These are phyloP conservation scores for Melaleuca alternifolia DNA, from an alignment of 345 rosid genomes.

Conservation along the genomic window DNA sequence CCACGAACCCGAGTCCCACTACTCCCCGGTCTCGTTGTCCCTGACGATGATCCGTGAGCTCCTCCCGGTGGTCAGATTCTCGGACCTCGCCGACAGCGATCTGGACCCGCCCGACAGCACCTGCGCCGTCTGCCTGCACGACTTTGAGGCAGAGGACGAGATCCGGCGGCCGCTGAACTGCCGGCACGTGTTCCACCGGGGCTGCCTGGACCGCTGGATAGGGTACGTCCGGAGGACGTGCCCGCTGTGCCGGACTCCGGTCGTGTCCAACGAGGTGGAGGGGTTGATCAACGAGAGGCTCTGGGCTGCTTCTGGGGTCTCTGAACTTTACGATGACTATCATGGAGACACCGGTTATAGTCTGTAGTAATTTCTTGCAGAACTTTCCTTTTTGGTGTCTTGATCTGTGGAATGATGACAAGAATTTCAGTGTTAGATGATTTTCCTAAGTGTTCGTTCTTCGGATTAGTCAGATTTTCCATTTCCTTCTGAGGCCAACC, in stretches of 20 bases:
- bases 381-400: background rate
- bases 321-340: slow-evolving; percentile 8
- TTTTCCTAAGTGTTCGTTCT: background rate
- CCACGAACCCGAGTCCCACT: background rate
- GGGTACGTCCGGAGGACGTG: slow-evolving; percentile 71
- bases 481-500: background rate
- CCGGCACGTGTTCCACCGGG: slow-evolving; percentile 64
- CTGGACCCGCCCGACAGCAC: slow-evolving; percentile 30
- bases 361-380: background rate
- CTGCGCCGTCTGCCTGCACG: slow-evolving; percentile 76
- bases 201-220: slow-evolving; percentile 88
- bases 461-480: background rate
- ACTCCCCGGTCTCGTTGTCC: slow-evolving; percentile 17
- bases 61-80: slow-evolving; percentile 50
- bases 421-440: background rate
- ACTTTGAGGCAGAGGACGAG: slow-evolving; percentile 60
- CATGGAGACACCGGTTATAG: background rate
- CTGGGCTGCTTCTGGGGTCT: slow-evolving; percentile 53
- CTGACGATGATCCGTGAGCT: slow-evolving; percentile 50
- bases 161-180: slow-evolving; percentile 63
- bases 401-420: background rate
- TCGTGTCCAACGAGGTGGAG: slow-evolving; percentile 61
- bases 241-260: slow-evolving; percentile 62
- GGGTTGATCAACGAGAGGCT: slow-evolving; percentile 44
- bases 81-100: slow-evolving; percentile 21